Evolutionary conservation across 2,329 filamentous ascomycete genomes (phyloP).

Genomic region (Nemania sp.): DNA sequence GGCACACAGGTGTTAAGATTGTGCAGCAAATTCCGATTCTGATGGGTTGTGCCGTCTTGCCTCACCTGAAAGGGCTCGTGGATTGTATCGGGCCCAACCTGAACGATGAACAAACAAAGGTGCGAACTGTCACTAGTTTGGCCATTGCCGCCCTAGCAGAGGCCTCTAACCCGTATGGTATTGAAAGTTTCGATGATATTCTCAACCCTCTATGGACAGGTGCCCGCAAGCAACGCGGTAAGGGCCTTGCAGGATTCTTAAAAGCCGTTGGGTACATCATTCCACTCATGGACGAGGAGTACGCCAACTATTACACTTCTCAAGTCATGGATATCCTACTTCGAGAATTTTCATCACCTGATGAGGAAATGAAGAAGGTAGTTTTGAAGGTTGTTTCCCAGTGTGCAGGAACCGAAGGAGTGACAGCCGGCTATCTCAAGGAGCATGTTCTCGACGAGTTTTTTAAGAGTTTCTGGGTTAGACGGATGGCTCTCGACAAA

Average conservation of each 20-base stretch:
- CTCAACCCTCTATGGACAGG: conserved; percentile 97
- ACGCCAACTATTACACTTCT: conserved; percentile 98
- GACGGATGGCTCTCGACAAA: conserved; percentile 96
- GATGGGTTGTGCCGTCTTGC: conserved; percentile 97
- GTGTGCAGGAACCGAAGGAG: conserved; percentile 92
- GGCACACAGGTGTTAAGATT: conserved; percentile 98
- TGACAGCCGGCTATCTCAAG: conserved; percentile 93
- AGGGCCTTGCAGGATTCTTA: conserved; percentile 93
- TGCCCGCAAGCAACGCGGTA: conserved; percentile 94
- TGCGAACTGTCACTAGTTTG: conserved; percentile 93
- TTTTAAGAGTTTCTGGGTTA: conserved; percentile 99
- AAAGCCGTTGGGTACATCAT: conserved; percentile 99
- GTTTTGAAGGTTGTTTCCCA: conserved; percentile 97
- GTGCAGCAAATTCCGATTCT: conserved; percentile 98
- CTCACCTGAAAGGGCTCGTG: conserved; percentile 94
- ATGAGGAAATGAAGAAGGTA: conserved; percentile 99
- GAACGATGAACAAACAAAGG: conserved; percentile 98
- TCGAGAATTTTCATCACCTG: conserved; percentile 94
- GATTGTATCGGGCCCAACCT: conserved; percentile 97
- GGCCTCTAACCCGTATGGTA: conserved; percentile 97
- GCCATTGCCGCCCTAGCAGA: conserved; percentile 95
- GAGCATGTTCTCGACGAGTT: conserved; percentile 96
- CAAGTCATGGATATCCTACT: conserved; percentile 99
- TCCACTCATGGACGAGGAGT: conserved; percentile 98
- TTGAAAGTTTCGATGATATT: conserved; percentile 98